phyloP scores from a whole-genome alignment of 2,329 filamentous ascomycete species.

The Mycogone perniciosa region DNA sequence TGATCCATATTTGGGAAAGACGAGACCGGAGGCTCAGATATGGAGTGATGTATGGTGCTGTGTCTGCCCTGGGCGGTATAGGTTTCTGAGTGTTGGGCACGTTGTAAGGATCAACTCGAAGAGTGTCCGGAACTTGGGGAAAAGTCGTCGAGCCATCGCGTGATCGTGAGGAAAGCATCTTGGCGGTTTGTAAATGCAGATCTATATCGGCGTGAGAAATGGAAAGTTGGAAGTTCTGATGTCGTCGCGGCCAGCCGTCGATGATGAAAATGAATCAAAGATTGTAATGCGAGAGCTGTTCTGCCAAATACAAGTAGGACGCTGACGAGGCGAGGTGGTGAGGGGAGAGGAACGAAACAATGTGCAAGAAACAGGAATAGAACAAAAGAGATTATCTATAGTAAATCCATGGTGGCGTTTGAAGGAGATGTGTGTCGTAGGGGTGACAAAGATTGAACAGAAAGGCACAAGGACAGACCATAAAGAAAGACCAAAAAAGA shows the following conservation, averaged over 20 bases:
- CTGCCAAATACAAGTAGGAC: too few relatives aligned
- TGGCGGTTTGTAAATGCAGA: conserved; percentile 24
- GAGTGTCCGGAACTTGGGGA: conserved; percentile 32
- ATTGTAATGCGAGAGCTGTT: too few relatives aligned
- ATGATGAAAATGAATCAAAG: neutral
- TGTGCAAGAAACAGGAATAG: neutral
- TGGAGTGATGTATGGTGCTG: conserved; percentile 69
- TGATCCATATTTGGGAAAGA: conserved; percentile 94
- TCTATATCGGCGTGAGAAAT: neutral
- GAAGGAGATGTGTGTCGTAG: neutral
- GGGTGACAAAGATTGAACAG: conserved; percentile 6
- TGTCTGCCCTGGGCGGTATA: conserved; percentile 39
- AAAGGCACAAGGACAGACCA: conserved; percentile 1
- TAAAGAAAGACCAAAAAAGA: conserved; percentile 1
- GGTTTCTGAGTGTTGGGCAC: conserved; percentile 27
- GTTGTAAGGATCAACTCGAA: conserved; percentile 33
- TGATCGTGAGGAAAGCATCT: conserved; percentile 33
- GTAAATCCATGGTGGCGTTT: neutral
- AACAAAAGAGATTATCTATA: neutral
- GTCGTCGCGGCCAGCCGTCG: conserved; percentile 13
- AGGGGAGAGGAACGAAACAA: neutral
- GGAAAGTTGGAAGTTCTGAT: conserved; percentile 9
- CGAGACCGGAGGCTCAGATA: conserved; percentile 86
- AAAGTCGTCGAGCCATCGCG: conserved; percentile 25
- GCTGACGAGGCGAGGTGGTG: neutral